These are phyloP conservation scores for Royoungia palumana DNA, from an alignment of 768 basidiomycete genomes.

Conservation along the genomic window DNA sequence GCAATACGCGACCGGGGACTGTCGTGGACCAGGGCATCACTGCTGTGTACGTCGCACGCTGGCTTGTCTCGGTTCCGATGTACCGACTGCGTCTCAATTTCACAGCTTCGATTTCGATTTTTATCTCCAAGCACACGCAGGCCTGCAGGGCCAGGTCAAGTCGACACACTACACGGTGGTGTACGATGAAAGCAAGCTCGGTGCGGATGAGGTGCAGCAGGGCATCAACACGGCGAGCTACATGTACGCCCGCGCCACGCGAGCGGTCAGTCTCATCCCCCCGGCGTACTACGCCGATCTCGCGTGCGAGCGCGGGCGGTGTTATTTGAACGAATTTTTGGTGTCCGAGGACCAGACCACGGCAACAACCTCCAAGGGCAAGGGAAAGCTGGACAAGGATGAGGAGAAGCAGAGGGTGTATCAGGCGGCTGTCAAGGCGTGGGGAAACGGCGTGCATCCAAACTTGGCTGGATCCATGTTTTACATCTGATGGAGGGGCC, in stretches of 20 bases:
- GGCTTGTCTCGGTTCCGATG: not conserved
- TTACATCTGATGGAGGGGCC: slow-evolving; percentile 48
- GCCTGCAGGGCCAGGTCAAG: slow-evolving; percentile 66
- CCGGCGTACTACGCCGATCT: slow-evolving; percentile 81
- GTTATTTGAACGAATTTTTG: slow-evolving; percentile 72
- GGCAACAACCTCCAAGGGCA: slow-evolving; percentile 32
- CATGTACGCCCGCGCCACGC: slow-evolving; percentile 78
- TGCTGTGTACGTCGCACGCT: slow-evolving; percentile 44
- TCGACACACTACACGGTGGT: slow-evolving; percentile 78
- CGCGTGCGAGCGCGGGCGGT: slow-evolving; percentile 77
- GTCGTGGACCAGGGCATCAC: slow-evolving; percentile 80
- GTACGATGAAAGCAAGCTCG: slow-evolving; percentile 71
- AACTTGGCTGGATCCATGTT: slow-evolving; percentile 69
- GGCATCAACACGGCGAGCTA: slow-evolving; percentile 69
- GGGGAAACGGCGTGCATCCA: slow-evolving; percentile 56
- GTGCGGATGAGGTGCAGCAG: slow-evolving; percentile 69
- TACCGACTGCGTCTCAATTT: not conserved
- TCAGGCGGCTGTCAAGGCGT: slow-evolving; percentile 28
- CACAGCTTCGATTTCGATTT: slow-evolving; percentile 61
- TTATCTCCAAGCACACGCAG: slow-evolving; percentile 71
- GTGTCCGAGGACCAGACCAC: slow-evolving; percentile 48
- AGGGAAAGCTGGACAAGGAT: slow-evolving; percentile 31
- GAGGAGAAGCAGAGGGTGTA: slow-evolving; percentile 25
- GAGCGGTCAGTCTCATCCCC: slow-evolving; percentile 77
- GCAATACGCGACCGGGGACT: slow-evolving; percentile 77